These are phyloP conservation scores for Vaccinium myrtillus DNA, from an alignment of 148 eudicot genomes.

Conservation along the genomic window DNA sequence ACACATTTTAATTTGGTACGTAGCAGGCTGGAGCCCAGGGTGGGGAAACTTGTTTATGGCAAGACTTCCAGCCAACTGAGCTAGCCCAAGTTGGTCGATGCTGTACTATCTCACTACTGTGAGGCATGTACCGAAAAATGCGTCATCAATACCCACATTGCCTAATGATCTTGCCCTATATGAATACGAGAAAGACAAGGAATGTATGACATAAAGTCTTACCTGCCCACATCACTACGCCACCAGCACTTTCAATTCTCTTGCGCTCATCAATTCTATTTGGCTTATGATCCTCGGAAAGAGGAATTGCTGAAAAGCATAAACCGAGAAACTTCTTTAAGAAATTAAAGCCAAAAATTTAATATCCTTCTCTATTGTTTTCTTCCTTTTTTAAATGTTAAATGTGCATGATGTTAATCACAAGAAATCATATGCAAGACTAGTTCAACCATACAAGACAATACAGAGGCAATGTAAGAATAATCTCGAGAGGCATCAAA, in stretches of 20 bases:
- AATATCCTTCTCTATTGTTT: background rate
- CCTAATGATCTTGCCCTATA: background rate
- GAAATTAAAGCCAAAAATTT: background rate
- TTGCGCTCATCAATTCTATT: conserved; percentile 89
- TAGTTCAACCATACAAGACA: background rate
- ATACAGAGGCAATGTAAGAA: background rate
- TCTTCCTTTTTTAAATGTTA: background rate
- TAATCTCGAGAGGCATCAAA: background rate
- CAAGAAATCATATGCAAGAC: background rate
- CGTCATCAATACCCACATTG: background rate
- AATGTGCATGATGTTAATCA: conserved; percentile 7
- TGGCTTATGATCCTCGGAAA: conserved; percentile 98
- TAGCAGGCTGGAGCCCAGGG: background rate
- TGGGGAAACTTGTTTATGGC: background rate
- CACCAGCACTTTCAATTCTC: conserved; percentile 97
- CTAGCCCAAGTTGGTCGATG: background rate
- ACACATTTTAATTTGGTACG: background rate
- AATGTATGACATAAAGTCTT: conserved; percentile 7
- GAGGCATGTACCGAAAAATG: background rate
- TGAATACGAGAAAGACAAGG: background rate
- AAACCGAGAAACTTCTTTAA: conserved; percentile 6
- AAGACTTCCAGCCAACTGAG: no score
- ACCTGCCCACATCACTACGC: conserved; percentile 99
- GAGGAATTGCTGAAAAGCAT: conserved; percentile 74
- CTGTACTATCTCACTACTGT: background rate